Evolutionary conservation across 2,329 filamentous ascomycete genomes (phyloP).

Genomic region (Microdochium paspali): DNA sequence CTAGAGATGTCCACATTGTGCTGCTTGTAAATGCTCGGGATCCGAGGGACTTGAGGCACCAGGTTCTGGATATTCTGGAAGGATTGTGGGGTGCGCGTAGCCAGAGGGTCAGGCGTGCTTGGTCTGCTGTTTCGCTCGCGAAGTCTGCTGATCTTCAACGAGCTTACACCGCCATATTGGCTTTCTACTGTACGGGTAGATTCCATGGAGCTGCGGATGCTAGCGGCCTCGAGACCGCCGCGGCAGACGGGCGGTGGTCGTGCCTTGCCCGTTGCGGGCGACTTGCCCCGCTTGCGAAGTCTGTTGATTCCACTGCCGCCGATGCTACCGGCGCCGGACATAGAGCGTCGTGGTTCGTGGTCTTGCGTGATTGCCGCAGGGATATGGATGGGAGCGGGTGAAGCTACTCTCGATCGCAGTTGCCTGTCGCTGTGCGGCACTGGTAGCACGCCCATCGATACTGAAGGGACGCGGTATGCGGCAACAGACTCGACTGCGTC

Average conservation of each 20-base stretch:
- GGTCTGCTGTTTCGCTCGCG: neutral
- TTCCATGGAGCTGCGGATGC: neutral
- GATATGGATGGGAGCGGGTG: neutral
- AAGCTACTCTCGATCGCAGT: neutral
- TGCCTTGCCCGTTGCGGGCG: slow-evolving; percentile 2
- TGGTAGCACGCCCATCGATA: neutral
- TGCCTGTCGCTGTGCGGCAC: neutral
- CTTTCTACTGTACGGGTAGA: neutral
- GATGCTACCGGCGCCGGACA: slow-evolving; percentile 2
- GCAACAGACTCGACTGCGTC: slow-evolving; percentile 3
- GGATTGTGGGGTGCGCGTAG: neutral
- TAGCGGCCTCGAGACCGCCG: neutral
- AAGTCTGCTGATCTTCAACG: neutral
- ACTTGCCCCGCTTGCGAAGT: slow-evolving; percentile 10
- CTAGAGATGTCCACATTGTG: neutral
- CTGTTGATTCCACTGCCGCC: slow-evolving; percentile 5
- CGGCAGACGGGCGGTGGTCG: neutral
- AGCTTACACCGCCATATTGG: neutral
- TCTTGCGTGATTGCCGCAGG: neutral
- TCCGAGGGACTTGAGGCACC: neutral
- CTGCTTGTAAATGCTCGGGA: neutral
- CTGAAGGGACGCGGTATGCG: neutral
- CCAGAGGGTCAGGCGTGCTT: neutral
- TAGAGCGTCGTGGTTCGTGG: slow-evolving; percentile 1
- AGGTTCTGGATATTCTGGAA: too few species aligned